Evolutionary conservation across 495 filamentous ascomycete species (phyloP).

Genomic region (Podospora appendiculata): DNA sequence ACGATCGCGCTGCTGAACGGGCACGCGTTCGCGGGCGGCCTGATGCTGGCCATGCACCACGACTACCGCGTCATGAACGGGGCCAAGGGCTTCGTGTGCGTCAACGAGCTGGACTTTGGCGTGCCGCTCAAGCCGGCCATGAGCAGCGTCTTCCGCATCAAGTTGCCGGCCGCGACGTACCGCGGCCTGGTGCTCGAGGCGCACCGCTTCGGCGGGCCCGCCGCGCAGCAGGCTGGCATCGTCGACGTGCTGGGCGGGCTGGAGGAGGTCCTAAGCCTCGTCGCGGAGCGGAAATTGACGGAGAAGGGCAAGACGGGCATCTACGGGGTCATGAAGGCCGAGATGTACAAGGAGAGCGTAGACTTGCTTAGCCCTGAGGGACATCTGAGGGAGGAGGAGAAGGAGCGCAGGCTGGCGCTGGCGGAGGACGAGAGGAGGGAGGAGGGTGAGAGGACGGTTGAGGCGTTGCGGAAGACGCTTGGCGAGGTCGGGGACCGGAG

Average conservation of each 20-base stretch:
- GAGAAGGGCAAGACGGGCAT: conserved; percentile 53
- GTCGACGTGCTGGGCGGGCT: conserved; percentile 61
- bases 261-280: conserved; percentile 48
- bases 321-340: conserved; percentile 60
- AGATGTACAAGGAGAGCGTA: conserved; percentile 63
- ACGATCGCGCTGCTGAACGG: conserved; percentile 69
- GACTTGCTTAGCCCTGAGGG: conserved; percentile 40
- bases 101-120: conserved; percentile 75
- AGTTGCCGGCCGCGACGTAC: conserved; percentile 49
- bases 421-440: conserved; percentile 22
- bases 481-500: conserved; percentile 4
- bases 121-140: conserved; percentile 64
- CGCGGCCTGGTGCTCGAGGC: conserved; percentile 62
- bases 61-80: conserved; percentile 75
- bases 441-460: conserved; percentile 32
- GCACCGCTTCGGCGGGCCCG: conserved; percentile 50
- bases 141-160: conserved; percentile 64
- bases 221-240: conserved; percentile 55
- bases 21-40: conserved; percentile 72
- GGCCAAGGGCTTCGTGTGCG: conserved; percentile 56
- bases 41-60: conserved; percentile 79
- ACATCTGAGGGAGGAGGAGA: conserved; percentile 32
- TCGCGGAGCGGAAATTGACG: conserved; percentile 46
- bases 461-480: conserved; percentile 4
- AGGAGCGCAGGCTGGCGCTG: conserved; percentile 30